phyloP scores from a whole-genome alignment of 2,329 filamentous ascomycete genomes.

The Verticillium albo-atrum region DNA sequence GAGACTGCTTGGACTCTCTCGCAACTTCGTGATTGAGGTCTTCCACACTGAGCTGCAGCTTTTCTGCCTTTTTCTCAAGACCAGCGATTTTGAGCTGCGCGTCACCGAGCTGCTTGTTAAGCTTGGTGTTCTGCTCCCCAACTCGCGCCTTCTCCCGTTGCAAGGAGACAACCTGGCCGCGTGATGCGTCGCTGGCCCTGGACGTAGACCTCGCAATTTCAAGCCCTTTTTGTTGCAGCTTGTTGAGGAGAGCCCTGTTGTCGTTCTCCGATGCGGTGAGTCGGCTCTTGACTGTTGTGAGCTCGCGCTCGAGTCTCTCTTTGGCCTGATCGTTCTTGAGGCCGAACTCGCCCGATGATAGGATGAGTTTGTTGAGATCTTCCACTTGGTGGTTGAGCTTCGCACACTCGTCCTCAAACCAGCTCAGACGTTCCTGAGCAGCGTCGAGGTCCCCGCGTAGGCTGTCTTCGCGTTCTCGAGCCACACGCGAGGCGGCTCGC shows the following conservation, averaged over 20 bases:
- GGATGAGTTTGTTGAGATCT: constrained; percentile 79
- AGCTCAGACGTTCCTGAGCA: constrained; percentile 69
- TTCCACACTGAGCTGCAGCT: constrained; percentile 80
- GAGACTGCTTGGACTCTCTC: constrained; percentile 81
- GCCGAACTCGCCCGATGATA: constrained; percentile 84
- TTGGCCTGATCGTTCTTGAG: constrained; percentile 91
- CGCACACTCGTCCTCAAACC: constrained; percentile 74
- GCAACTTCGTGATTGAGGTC: constrained; percentile 91
- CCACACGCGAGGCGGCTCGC: constrained; percentile 69
- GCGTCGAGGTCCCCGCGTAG: constrained; percentile 76
- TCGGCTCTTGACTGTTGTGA: constrained; percentile 85
- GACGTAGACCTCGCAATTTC: constrained; percentile 91
- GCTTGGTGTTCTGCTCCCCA: constrained; percentile 76
- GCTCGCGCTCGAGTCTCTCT: constrained; percentile 84
- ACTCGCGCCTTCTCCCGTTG: constrained; percentile 78
- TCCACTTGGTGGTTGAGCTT: constrained; percentile 78
- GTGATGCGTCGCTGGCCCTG: constrained; percentile 76
- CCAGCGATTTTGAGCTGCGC: constrained; percentile 77
- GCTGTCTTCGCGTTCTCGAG: constrained; percentile 74
- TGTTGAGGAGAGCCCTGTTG: constrained; percentile 91
- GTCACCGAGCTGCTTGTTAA: constrained; percentile 82
- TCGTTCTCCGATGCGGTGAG: constrained; percentile 92
- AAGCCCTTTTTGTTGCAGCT: constrained; percentile 93
- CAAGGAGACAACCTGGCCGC: constrained; percentile 68
- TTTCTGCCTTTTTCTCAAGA: constrained; percentile 91